phyloP scores from a whole-genome alignment of 805 yeast species.

The Danielia oregonensis region DNA sequence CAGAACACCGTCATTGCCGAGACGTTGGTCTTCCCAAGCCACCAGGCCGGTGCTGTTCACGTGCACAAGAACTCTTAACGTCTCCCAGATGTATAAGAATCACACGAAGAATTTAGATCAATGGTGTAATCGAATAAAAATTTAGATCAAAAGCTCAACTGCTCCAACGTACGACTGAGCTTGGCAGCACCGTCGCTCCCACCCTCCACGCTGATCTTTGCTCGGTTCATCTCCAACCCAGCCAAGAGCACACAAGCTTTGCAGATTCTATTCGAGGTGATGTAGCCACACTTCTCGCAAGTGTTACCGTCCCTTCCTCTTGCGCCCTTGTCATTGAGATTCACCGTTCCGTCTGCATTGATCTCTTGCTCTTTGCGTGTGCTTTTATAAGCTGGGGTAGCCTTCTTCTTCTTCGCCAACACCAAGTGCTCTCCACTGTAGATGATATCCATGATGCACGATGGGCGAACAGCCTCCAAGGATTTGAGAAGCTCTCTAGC shows the following conservation, averaged over 20 bases:
- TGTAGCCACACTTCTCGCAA: constrained; percentile 88
- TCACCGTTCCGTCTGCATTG: constrained; percentile 60
- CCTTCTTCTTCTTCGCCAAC: constrained; percentile 52
- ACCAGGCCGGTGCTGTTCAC: constrained; percentile 32
- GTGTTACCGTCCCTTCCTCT: constrained; percentile 54
- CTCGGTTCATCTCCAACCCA: constrained; percentile 74
- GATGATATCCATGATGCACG: constrained; percentile 90
- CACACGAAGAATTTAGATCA: too few species aligned
- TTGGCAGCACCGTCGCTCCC: constrained; percentile 62
- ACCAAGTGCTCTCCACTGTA: constrained; percentile 88
- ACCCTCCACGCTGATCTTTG: constrained; percentile 60
- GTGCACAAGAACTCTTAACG: constrained; percentile 18
- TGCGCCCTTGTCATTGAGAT: constrained; percentile 28
- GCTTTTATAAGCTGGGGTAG: constrained; percentile 32
- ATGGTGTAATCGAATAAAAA: too few species aligned
- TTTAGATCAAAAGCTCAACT: constrained; percentile 59
- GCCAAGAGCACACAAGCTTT: constrained; percentile 89
- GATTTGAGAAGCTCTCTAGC: constrained; percentile 90
- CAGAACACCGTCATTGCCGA: constrained; percentile 37
- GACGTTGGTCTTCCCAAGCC: constrained; percentile 34
- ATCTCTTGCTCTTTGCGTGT: constrained; percentile 46
- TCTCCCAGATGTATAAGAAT: too few species aligned
- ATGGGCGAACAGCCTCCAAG: constrained; percentile 84
- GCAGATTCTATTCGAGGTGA: constrained; percentile 83
- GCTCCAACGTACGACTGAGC: constrained; percentile 57